These are phyloP conservation scores for Tephrocybe sp. DNA, from an alignment of 768 basidiomycete genomes.

Conservation along the genomic window DNA sequence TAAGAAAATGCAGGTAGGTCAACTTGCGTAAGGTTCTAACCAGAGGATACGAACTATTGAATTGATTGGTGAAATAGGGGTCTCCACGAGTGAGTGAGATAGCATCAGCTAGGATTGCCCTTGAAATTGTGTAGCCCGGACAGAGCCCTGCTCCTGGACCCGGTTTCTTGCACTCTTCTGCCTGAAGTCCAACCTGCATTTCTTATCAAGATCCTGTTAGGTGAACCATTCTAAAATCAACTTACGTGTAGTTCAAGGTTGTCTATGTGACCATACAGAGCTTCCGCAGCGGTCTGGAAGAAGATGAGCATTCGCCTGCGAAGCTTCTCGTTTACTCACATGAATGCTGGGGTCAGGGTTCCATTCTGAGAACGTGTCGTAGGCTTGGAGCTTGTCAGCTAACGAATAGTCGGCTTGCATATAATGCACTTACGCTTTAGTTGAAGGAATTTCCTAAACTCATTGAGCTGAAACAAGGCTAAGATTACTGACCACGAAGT, in stretches of 20 bases:
- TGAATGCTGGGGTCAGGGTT: slow-evolving; percentile 57
- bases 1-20: slow-evolving; percentile 19
- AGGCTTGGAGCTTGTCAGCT: slow-evolving; percentile 39
- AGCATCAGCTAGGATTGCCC: slow-evolving; percentile 82
- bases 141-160: slow-evolving; percentile 73
- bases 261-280: slow-evolving; percentile 69
- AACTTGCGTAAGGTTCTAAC: background rate
- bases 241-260: slow-evolving; percentile 76
- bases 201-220: background rate
- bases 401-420: background rate
- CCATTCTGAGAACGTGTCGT: slow-evolving; percentile 67
- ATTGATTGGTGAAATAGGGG: slow-evolving; percentile 73
- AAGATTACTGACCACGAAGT: slow-evolving; percentile 3
- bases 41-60: slow-evolving; percentile 55
- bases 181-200: slow-evolving; percentile 58
- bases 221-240: background rate
- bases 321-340: slow-evolving; percentile 29
- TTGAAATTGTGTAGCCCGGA: slow-evolving; percentile 80
- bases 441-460: slow-evolving; percentile 70
- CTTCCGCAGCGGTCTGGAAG: slow-evolving; percentile 54
- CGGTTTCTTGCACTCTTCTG: slow-evolving; percentile 66
- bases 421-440: slow-evolving; percentile 51
- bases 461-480: slow-evolving; percentile 46
- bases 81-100: slow-evolving; percentile 76
- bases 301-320: background rate